These are phyloP conservation scores for Solanum lycopersicoides DNA, from an alignment of 257 asterid species.

Conservation along the genomic window DNA sequence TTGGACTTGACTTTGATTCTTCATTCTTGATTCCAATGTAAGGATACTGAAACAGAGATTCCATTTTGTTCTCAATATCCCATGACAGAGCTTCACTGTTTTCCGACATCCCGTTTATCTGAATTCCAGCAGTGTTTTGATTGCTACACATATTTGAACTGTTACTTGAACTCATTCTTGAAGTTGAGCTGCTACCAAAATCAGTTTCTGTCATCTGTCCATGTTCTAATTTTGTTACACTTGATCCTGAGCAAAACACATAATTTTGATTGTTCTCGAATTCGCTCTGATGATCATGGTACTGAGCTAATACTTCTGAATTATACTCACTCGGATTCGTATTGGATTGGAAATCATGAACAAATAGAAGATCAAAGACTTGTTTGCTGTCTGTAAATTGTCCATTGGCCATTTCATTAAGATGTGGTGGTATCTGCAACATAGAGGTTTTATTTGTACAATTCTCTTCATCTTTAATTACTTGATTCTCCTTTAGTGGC, in stretches of 20 bases:
- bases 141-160: slow-evolving; percentile 18
- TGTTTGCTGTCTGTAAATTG: slow-evolving; percentile 17
- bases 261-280: slow-evolving; percentile 1
- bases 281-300: neutral
- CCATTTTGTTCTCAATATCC: slow-evolving; percentile 39
- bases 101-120: neutral
- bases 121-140: slow-evolving; percentile 8
- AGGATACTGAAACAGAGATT: slow-evolving; percentile 21
- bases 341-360: slow-evolving; percentile 32
- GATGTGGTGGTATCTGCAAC: slow-evolving; percentile 12
- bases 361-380: slow-evolving; percentile 45
- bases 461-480: slow-evolving; percentile 9
- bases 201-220: slow-evolving; percentile 17
- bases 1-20: slow-evolving; percentile 17
- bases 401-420: slow-evolving; percentile 1
- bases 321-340: slow-evolving; percentile 3
- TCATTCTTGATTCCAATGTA: slow-evolving; percentile 19
- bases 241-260: slow-evolving; percentile 33
- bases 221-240: slow-evolving; percentile 26
- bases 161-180: slow-evolving; percentile 27
- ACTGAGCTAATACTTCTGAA: neutral
- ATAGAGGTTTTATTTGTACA: neutral
- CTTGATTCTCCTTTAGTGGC: slow-evolving; percentile 14
- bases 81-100: slow-evolving; percentile 27
- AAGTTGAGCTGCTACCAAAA: slow-evolving; percentile 17